These are phyloP conservation scores for Aspergillus olivimuriae DNA, from an alignment of 495 filamentous ascomycete species.

Conservation along the genomic window DNA sequence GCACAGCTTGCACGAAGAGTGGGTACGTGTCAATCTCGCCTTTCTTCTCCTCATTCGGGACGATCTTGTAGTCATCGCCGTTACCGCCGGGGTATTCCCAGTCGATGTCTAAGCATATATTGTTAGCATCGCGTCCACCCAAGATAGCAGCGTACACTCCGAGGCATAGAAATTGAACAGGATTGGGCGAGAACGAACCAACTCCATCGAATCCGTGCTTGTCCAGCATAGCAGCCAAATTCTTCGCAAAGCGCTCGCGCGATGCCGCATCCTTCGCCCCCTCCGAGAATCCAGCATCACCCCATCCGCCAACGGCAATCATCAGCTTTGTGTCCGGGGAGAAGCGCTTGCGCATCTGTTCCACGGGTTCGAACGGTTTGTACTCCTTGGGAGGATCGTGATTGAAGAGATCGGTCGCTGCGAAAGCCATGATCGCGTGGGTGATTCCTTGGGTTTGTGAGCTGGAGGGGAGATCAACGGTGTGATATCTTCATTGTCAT, in stretches of 20 bases:
- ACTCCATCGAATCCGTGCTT: slow-evolving; percentile 57
- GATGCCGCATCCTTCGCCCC: slow-evolving; percentile 49
- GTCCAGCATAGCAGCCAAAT: slow-evolving; percentile 57
- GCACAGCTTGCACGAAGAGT: slow-evolving; percentile 52
- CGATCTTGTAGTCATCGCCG: slow-evolving; percentile 65
- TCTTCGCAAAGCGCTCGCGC: slow-evolving; percentile 54
- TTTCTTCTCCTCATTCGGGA: slow-evolving; percentile 54
- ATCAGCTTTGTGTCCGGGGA: slow-evolving; percentile 53
- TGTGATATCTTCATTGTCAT: slow-evolving; percentile 32
- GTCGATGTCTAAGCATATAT: slow-evolving; percentile 62
- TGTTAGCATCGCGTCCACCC: not conserved
- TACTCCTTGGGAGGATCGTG: slow-evolving; percentile 35
- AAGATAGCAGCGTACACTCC: not conserved
- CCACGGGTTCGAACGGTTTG: slow-evolving; percentile 56
- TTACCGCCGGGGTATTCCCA: slow-evolving; percentile 83
- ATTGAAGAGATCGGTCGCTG: slow-evolving; percentile 56
- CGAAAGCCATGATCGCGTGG: slow-evolving; percentile 65
- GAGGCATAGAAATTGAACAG: not conserved
- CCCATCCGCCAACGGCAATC: slow-evolving; percentile 72
- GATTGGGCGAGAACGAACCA: slow-evolving; percentile 17
- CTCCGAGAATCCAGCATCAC: slow-evolving; percentile 55
- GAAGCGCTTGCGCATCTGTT: slow-evolving; percentile 52
- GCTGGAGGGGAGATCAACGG: slow-evolving; percentile 17
- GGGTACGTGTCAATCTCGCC: slow-evolving; percentile 63
- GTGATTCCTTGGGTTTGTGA: slow-evolving; percentile 26